These are phyloP conservation scores for Monosiga brevicollis DNA, from an alignment of 78 protist species.

Conservation along the genomic window DNA sequence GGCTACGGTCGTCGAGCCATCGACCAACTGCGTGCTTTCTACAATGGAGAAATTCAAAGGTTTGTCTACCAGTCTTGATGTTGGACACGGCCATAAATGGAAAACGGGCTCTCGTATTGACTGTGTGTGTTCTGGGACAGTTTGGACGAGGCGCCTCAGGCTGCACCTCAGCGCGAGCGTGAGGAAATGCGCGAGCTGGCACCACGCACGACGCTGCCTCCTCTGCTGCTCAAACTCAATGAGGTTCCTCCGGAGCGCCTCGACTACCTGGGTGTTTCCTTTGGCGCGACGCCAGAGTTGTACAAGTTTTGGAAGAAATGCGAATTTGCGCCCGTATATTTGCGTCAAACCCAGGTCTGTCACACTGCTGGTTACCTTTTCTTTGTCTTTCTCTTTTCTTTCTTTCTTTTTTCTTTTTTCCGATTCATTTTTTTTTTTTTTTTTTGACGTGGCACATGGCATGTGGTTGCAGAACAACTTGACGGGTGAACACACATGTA, in stretches of 20 bases:
- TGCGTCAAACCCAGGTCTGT: constrained; percentile 58
- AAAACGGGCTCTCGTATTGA: neutral
- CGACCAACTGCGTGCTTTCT: constrained; percentile 63
- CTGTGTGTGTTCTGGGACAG: neutral
- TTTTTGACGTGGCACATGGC: neutral
- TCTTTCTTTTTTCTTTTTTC: neutral
- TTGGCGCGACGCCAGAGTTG: constrained; percentile 75
- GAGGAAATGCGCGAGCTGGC: constrained; percentile 8
- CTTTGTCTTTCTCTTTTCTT: neutral
- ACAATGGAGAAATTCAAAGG: constrained; percentile 52
- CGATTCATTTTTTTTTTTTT: neutral
- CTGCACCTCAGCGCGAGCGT: neutral
- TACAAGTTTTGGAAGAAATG: constrained; percentile 72
- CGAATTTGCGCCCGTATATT: constrained; percentile 61
- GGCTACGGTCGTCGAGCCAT: constrained; percentile 93
- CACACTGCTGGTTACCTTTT: neutral
- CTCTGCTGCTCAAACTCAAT: constrained; percentile 52
- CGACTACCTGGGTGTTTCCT: constrained; percentile 90
- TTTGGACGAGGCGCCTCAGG: constrained; percentile 32
- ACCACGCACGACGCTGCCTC: constrained; percentile 69
- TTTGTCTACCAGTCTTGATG: neutral
- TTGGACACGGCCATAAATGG: too few species aligned
- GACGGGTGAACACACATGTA: constrained; percentile 95
- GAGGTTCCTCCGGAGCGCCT: constrained; percentile 64
- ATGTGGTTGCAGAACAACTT: constrained; percentile 58